phyloP scores from a whole-genome alignment of 78 protist genomes.

The Dictyostelium purpureum region DNA sequence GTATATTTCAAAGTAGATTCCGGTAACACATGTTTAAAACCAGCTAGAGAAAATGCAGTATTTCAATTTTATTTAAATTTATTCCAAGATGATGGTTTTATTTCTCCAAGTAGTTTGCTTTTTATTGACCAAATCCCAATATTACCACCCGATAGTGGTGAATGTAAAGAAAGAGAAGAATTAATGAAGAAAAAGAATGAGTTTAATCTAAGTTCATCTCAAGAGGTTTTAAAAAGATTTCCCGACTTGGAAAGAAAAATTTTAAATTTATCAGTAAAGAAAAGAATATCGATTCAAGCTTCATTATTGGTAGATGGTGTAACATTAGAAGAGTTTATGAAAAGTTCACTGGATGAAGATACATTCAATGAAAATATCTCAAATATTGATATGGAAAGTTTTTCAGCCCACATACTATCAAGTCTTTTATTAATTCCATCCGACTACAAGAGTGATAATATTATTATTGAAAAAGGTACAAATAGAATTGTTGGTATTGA shows the following conservation, averaged over 20 bases:
- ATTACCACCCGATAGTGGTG: background rate
- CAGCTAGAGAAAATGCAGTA: slow-evolving; percentile 4
- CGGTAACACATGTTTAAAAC: background rate
- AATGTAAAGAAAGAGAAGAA: background rate
- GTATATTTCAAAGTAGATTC: background rate
- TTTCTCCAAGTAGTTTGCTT: background rate
- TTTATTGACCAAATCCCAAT: background rate
- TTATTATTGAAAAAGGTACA: background rate
- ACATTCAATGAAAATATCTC: background rate
- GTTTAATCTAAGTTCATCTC: background rate
- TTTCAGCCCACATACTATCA: background rate
- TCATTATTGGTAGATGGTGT: background rate
- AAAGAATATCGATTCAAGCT: background rate
- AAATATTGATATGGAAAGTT: background rate
- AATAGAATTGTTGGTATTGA: background rate
- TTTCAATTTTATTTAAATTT: background rate
- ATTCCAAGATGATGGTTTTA: background rate
- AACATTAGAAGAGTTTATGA: background rate
- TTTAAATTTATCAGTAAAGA: background rate
- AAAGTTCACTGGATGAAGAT: too few relatives aligned
- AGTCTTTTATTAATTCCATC: background rate
- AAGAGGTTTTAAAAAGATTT: background rate
- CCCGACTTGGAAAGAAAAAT: background rate
- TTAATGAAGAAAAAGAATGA: background rate
- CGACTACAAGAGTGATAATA: background rate